Percentiles rank a stretch among this genome's conserved stretches.
Evolutionary conservation across 192 early-diverging fungal genomes (phyloP).

Genomic region (Coemansia sp.): DNA sequence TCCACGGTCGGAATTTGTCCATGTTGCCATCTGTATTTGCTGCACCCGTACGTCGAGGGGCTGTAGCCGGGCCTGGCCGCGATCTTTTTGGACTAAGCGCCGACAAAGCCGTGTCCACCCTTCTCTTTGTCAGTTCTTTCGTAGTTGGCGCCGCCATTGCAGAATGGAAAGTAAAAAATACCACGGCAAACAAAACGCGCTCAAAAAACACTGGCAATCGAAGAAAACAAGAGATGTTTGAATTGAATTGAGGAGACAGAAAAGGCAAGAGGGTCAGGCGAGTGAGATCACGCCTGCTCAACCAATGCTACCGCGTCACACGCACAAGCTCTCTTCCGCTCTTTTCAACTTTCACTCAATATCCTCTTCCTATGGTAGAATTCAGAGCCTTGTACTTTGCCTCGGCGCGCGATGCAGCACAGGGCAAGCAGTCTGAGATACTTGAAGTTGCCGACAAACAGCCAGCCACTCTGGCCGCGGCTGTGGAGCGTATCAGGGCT

Average conservation of each 20-base stretch:
- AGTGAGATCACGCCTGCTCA: too few species aligned
- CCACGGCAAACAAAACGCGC: too few species aligned
- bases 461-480: background rate
- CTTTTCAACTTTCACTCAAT: background rate
- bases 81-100: slow-evolving; percentile 27
- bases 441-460: slow-evolving; percentile 5
- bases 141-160: slow-evolving; percentile 33
- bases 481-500: slow-evolving; percentile 8
- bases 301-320: too few species aligned
- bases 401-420: slow-evolving; percentile 35
- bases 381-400: slow-evolving; percentile 46
- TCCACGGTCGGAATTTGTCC: slow-evolving; percentile 50
- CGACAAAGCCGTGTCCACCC: slow-evolving; percentile 40
- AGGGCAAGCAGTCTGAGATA: background rate
- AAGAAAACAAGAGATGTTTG: too few species aligned
- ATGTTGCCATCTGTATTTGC: background rate
- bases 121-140: slow-evolving; percentile 30
- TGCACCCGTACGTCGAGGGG: background rate
- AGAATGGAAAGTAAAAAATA: background rate
- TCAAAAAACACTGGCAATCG: background rate
- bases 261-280: too few species aligned
- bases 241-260: too few species aligned
- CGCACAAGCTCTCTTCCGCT: background rate
- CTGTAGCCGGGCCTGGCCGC: slow-evolving; percentile 5
- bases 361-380: background rate